Base-by-base conservation (phyloP, 2,329 filamentous ascomycete genomes). In the Spiromastix sp. region DNA sequence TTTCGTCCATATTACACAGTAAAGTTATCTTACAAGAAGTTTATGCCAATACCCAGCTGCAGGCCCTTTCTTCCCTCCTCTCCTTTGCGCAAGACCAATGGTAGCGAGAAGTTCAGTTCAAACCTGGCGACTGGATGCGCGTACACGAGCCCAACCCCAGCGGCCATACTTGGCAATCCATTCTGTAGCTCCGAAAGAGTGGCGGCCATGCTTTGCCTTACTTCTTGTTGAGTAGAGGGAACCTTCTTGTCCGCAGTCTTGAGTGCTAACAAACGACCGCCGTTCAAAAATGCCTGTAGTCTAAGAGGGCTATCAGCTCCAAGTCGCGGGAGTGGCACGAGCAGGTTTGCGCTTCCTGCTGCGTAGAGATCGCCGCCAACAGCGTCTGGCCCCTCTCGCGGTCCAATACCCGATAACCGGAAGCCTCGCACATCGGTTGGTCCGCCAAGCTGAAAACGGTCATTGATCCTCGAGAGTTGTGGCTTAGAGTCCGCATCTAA, bases 341-440 rank as follows among this genome's bases (percentile, higher is more conserved):
- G 74, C 42, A 96, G 66, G 45, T 86, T 91, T 11, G 87, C 78
- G 49, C 85, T 86, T 28, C 82, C 87, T 2, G 91, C 91, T 12
- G 87, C 85, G 55, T 87, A 96, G 8, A 94, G 65, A 56, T 98
- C 91, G 16, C 91, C 91, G 9, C 91, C 91, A 0, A 94, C 77
- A 1, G 87, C 79, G 60, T 98, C 89, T 12, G 67, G 59, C 1
- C 86, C 84, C 51, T 96, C 89, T 43, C 82, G 81, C 3, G 91
- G 87, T 6, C 91, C 91, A 4, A 98, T 71, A 1, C 91, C 91
- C 13, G 81, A 83, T 15, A 93, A 74, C 40, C 85, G 79, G 70
- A 98, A 98, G 2, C 91, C 91, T 37, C 91, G 83, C 10, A 98
- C 84, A 53, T 94, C 89, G 3, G 86, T 94, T 3, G 91, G 89